A percentile compares a stretch with the other conserved stretches of the same genome.
phyloP scores from a whole-genome alignment of 1,139 yeast genomes.

The Pichia sp. region DNA sequence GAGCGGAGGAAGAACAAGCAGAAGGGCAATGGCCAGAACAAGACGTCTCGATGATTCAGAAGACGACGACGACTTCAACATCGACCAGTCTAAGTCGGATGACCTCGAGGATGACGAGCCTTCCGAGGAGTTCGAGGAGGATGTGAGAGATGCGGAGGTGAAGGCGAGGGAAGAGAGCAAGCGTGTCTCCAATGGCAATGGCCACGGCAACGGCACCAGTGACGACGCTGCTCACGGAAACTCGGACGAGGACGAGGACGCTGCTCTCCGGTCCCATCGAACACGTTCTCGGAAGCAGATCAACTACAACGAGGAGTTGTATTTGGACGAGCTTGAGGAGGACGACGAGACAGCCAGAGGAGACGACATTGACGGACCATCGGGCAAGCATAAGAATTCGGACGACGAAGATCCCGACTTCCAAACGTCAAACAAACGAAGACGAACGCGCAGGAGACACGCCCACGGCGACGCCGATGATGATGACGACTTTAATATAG shows the following conservation, averaged over 20 bases:
- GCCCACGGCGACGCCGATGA: conserved; percentile 23
- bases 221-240: conserved; percentile 14
- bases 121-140: conserved; percentile 25
- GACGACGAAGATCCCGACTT: conserved; percentile 20
- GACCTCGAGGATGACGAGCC: conserved; percentile 20
- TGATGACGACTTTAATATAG: conserved; percentile 23
- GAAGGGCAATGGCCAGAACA: background rate
- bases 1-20: background rate
- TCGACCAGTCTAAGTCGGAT: conserved; percentile 8
- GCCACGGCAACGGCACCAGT: conserved; percentile 1
- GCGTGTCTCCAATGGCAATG: background rate
- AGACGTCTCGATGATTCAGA: conserved; percentile 3
- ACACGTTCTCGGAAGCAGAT: conserved; percentile 28
- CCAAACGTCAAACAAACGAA: conserved; percentile 6
- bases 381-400: background rate
- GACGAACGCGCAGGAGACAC: conserved; percentile 16
- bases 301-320: conserved; percentile 33
- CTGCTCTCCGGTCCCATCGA: conserved; percentile 29
- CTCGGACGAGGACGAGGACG: conserved; percentile 34
- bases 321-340: conserved; percentile 5
- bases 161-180: conserved; percentile 2
- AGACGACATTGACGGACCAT: background rate
- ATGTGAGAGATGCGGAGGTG: conserved; percentile 21
- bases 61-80: conserved; percentile 5
- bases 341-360: background rate